phyloP scores from a whole-genome alignment of 2,329 filamentous ascomycete species.

The Trichoderma sp. region DNA sequence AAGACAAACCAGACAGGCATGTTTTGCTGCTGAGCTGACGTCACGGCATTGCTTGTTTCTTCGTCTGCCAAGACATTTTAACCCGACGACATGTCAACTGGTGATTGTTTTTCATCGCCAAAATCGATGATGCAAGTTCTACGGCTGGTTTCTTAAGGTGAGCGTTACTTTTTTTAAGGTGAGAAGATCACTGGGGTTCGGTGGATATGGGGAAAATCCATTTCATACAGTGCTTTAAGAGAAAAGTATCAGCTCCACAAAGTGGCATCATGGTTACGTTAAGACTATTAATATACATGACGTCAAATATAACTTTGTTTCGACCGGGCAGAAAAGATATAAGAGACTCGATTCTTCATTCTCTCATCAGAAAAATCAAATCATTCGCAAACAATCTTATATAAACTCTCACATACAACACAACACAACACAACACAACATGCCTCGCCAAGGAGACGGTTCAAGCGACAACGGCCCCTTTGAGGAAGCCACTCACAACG shows the following conservation, averaged over 20 bases:
- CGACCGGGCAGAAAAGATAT: not conserved
- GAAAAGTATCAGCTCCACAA: constrained; percentile 6
- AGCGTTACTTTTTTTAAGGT: not conserved
- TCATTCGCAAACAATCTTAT: not conserved
- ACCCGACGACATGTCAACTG: no score
- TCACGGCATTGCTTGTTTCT: not conserved
- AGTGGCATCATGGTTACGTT: constrained; percentile 21
- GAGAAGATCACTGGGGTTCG: not conserved
- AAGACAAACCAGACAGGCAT: constrained; percentile 1
- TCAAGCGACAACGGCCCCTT: constrained; percentile 50
- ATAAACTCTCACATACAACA: not conserved
- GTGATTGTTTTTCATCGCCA: not conserved
- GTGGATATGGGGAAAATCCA: not conserved
- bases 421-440: no score
- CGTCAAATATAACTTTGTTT: not conserved
- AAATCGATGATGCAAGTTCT: not conserved
- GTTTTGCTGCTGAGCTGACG: not conserved
- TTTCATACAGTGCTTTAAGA: no score
- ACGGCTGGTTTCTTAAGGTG: not conserved
- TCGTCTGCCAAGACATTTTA: not conserved
- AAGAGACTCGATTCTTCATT: not conserved
- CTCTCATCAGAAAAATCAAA: not conserved
- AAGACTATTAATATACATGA: not conserved
- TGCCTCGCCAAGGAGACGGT: constrained; percentile 55
- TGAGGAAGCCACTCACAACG: constrained; percentile 42